phyloP scores from a whole-genome alignment of 108 stramenopile genomes.

The Cyclotella sp. region DNA sequence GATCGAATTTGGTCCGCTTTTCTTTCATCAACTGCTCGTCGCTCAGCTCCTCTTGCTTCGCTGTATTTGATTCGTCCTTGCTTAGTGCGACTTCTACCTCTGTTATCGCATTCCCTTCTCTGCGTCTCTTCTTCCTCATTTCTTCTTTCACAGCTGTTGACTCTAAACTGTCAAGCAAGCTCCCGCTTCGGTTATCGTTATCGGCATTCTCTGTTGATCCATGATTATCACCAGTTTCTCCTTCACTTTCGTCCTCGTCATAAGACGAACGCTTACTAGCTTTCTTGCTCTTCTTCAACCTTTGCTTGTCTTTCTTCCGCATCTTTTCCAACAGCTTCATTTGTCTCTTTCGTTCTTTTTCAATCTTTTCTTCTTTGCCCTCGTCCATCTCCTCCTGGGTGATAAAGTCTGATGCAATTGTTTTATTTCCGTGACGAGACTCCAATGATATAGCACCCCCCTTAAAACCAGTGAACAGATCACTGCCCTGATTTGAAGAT shows the following conservation, averaged over 20 bases:
- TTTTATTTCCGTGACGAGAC: slow-evolving; percentile 52
- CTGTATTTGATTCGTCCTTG: background rate
- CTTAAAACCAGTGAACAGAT: slow-evolving; percentile 68
- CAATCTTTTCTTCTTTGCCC: slow-evolving; percentile 47
- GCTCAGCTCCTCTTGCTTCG: slow-evolving; percentile 26
- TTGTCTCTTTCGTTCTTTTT: slow-evolving; percentile 46
- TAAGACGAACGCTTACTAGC: slow-evolving; percentile 52
- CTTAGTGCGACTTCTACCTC: background rate
- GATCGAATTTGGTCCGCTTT: slow-evolving; percentile 66
- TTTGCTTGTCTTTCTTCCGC: slow-evolving; percentile 68
- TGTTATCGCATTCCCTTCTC: slow-evolving; percentile 12
- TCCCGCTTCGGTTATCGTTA: background rate
- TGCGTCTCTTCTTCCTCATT: slow-evolving; percentile 32
- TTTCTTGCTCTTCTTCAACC: slow-evolving; percentile 63
- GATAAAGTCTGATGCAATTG: slow-evolving; percentile 82
- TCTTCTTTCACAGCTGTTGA: slow-evolving; percentile 42
- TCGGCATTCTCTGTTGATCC: background rate
- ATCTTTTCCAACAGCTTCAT: slow-evolving; percentile 53
- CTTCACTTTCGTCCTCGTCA: slow-evolving; percentile 53
- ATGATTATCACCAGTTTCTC: slow-evolving; percentile 49
- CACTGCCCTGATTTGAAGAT: slow-evolving; percentile 31
- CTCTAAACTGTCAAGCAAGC: slow-evolving; percentile 46
- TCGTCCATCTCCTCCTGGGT: slow-evolving; percentile 73
- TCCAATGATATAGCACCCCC: slow-evolving; percentile 73
- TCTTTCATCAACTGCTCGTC: slow-evolving; percentile 33